Conservation (phyloP, 352 stramenopile genomes). For the Globisporangium cederbergense region DNA sequence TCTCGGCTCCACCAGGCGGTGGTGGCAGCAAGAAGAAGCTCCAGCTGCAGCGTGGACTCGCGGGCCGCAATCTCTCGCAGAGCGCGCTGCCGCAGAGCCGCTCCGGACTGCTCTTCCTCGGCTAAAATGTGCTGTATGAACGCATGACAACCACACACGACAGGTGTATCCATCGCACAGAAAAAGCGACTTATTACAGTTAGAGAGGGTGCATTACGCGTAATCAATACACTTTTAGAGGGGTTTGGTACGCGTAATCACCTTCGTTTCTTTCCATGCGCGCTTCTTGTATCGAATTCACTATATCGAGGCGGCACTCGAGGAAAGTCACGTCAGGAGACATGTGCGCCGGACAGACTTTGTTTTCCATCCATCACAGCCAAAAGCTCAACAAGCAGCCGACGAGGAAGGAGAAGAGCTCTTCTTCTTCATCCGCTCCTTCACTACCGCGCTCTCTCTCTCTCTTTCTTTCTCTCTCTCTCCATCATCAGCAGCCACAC, state of each 20-base stretch:
- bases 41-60: slow-evolving; percentile 31
- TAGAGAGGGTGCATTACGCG: too few relatives aligned
- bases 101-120: slow-evolving; percentile 4
- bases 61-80: slow-evolving; percentile 28
- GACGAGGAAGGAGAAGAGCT: not conserved
- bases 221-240: not conserved
- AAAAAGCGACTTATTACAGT: too few relatives aligned
- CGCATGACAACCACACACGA: too few relatives aligned
- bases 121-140: not conserved
- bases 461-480: not conserved
- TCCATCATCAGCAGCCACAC: not conserved
- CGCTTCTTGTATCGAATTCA: not conserved
- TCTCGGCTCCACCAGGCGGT: not conserved
- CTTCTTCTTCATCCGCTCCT: not conserved
- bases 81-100: not conserved
- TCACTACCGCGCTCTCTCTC: slow-evolving; percentile 1
- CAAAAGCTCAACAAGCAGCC: not conserved
- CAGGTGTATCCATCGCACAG: not conserved
- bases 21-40: slow-evolving; percentile 26
- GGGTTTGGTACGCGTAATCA: not conserved
- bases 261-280: not conserved
- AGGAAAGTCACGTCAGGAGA: not conserved
- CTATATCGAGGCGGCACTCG: not conserved
- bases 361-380: slow-evolving; percentile 8
- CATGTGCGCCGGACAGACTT: not conserved